These are phyloP conservation scores for Oryza meyeriana DNA, from an alignment of 176 grass and related monocot genomes.

Conservation along the genomic window DNA sequence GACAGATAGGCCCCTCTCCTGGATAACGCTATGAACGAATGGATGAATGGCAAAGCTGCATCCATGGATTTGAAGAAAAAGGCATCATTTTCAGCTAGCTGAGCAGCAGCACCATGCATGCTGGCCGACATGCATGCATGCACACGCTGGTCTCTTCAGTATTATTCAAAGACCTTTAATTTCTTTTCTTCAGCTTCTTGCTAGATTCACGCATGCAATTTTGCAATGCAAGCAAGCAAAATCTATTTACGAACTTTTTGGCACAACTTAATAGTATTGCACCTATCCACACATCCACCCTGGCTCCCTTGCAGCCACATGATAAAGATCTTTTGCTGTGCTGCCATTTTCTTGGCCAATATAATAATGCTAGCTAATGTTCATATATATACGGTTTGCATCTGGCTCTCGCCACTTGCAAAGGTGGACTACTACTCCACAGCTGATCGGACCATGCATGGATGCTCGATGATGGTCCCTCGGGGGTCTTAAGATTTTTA, in stretches of 20 bases:
- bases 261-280: neutral
- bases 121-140: neutral
- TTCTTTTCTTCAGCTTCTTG: neutral
- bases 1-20: neutral
- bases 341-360: slow-evolving; percentile 4
- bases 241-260: slow-evolving; percentile 33
- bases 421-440: too few species aligned
- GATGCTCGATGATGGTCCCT: neutral
- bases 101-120: neutral
- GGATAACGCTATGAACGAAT: neutral
- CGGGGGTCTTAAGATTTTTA: too few species aligned
- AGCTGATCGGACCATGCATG: slow-evolving; percentile 11
- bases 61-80: neutral
- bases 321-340: slow-evolving; percentile 43
- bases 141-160: neutral
- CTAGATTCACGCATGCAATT: neutral
- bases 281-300: slow-evolving; percentile 24
- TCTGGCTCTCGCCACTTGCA: slow-evolving; percentile 2
- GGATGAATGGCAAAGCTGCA: neutral
- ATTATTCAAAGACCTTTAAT: neutral
- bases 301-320: slow-evolving; percentile 36
- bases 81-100: slow-evolving; percentile 18
- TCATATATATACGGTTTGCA: slow-evolving; percentile 10
- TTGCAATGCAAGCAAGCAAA: slow-evolving; percentile 1
- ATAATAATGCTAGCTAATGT: neutral